A percentile compares a stretch with the other conserved stretches of the same genome.
Conservation (phyloP, 768 basidiomycete species). For the Collybia sordida region DNA sequence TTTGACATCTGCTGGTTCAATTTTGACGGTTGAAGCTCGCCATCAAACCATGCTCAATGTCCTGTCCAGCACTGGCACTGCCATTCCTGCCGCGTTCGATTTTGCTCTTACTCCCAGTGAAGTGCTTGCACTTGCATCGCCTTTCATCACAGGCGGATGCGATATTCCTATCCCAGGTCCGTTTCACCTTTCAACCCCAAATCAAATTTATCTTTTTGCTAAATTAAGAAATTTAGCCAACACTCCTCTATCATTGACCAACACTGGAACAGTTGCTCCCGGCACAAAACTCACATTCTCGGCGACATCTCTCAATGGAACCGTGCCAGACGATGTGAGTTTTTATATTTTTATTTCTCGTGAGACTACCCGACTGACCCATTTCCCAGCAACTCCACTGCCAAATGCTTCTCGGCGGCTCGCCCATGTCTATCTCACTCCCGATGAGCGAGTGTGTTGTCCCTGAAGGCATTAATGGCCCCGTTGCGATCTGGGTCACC, state of each 20-base stretch:
- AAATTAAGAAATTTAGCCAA: conserved; percentile 42
- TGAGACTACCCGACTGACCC: neutral
- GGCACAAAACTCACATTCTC: conserved; percentile 67
- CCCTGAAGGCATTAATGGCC: conserved; percentile 68
- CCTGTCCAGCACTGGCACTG: conserved; percentile 52
- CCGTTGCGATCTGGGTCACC: conserved; percentile 73
- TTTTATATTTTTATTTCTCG: neutral
- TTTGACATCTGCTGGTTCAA: conserved; percentile 66
- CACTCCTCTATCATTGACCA: conserved; percentile 60
- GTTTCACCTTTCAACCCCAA: conserved; percentile 11
- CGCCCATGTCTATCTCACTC: conserved; percentile 52
- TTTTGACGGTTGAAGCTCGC: conserved; percentile 80
- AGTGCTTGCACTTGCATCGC: conserved; percentile 66
- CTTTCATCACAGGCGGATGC: conserved; percentile 68
- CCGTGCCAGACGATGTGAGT: conserved; percentile 41
- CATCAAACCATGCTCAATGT: conserved; percentile 80
- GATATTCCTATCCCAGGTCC: conserved; percentile 56
- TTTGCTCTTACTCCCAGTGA: conserved; percentile 67
- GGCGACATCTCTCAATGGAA: conserved; percentile 54
- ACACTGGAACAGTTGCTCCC: conserved; percentile 50
- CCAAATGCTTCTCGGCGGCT: conserved; percentile 74
- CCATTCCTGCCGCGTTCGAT: conserved; percentile 73
- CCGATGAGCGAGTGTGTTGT: conserved; percentile 63
- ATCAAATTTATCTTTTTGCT: neutral
- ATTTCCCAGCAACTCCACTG: conserved; percentile 54